Evolutionary conservation across 257 asterid genomes (phyloP).

Genomic region (Primulina eburnea): DNA sequence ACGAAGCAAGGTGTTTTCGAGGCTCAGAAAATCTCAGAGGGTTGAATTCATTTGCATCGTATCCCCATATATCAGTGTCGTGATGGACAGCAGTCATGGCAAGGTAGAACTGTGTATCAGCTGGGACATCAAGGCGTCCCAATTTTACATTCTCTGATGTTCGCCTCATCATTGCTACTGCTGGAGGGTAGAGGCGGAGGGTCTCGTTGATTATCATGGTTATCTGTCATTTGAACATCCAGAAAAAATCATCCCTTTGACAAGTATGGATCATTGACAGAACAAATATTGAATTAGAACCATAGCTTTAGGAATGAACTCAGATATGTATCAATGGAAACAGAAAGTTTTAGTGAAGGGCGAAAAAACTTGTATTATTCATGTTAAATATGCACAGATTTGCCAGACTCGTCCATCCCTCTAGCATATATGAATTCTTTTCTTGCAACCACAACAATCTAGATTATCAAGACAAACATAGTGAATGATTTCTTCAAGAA

Average conservation of each 20-base stretch:
- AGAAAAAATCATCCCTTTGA: background rate
- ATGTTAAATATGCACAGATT: too few species aligned
- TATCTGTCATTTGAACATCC: constrained; percentile 34
- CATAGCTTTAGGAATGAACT: too few species aligned
- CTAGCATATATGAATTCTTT: too few species aligned
- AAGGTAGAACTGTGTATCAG: constrained; percentile 47
- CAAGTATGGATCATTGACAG: background rate
- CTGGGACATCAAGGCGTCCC: constrained; percentile 53
- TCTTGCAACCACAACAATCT: background rate
- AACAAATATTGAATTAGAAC: too few species aligned
- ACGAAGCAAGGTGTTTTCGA: constrained; percentile 52
- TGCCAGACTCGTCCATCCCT: too few species aligned
- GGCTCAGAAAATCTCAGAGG: constrained; percentile 50
- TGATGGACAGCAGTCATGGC: constrained; percentile 61
- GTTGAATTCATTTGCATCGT: constrained; percentile 54
- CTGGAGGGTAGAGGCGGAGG: constrained; percentile 61
- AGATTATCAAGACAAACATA: background rate
- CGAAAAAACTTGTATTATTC: too few species aligned
- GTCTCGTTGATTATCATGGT: constrained; percentile 66
- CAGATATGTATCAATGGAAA: too few species aligned
- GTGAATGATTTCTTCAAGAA: background rate
- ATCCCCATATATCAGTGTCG: constrained; percentile 61
- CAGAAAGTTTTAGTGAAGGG: too few species aligned
- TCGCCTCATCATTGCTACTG: constrained; percentile 42
- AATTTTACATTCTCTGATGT: constrained; percentile 39